Base-by-base conservation (phyloP, 805 yeast genomes). In the Yamadazyma laniorum region DNA sequence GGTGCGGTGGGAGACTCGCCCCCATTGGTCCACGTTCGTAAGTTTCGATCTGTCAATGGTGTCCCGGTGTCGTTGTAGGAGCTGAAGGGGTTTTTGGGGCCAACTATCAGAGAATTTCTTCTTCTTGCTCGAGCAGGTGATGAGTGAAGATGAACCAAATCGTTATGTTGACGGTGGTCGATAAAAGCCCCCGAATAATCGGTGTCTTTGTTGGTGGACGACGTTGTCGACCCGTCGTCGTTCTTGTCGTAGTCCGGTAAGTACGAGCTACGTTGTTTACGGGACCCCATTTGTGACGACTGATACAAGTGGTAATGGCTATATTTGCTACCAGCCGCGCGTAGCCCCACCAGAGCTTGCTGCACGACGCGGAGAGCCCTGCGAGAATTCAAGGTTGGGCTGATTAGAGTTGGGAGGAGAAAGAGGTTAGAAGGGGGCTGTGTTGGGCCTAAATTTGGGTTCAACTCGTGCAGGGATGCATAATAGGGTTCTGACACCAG, bases 31-130 rank as follows among this genome's bases (percentile, higher is more conserved):
- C 23, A 21, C 6, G 36, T 52, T 42, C 59, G 63, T 16, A 68
- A 51, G 41, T 68, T 68, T 23, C 55, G 54, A 45, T 65, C 62
- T 6, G 74, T 68, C 18, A 68, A 51, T 8, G 73, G 73, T 11
- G 53, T 39, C 12, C 9, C 23, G 9, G 23, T 9, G 6, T 21
- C 23, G 9, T 6, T 21, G 9, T 21, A 21, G 9, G 23, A 21
- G 23, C 23, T 21, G 23, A 21, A 21, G 23, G 23, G 23, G 9
- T 6, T 9, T 21, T 21, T 21, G 9, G 6, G 23, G 9, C 23
- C 23, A 9, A 21, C 9, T 21, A 31, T 19, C 32, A 29, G 42
- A 17, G 36, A 29, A 19, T 19, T 35, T 23, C 64, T 47, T 44
- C 63, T 44, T 45, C 65, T 49, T 16, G 52, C 35, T 32, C 62